Percentiles rank a stretch among this genome's conserved stretches.
These are phyloP conservation scores for Carallia brachiata DNA, from an alignment of 345 rosid species.

Conservation along the genomic window DNA sequence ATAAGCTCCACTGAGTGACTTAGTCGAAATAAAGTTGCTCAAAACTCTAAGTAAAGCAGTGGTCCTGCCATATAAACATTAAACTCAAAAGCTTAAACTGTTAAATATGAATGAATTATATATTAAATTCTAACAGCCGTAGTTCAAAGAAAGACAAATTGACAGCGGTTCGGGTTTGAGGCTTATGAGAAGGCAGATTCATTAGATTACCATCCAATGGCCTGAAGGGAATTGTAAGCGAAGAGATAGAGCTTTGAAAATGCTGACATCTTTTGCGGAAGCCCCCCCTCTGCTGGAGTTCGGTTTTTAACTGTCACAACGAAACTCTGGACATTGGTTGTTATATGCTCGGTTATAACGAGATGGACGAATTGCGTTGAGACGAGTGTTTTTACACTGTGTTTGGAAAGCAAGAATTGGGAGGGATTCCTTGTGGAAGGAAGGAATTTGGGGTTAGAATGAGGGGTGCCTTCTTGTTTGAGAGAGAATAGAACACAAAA, in stretches of 20 bases:
- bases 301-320: too few species aligned
- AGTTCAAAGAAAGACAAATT: neutral
- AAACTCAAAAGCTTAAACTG: neutral
- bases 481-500: too few species aligned
- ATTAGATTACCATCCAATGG: conserved; percentile 50
- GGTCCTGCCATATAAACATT: conserved; percentile 37
- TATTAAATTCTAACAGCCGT: too few species aligned
- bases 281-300: too few species aligned
- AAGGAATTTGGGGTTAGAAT: too few species aligned
- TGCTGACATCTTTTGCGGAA: conserved; percentile 19
- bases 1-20: conserved; percentile 50
- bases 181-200: neutral
- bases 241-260: conserved; percentile 55
- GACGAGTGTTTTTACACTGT: too few species aligned
- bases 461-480: too few species aligned
- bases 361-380: too few species aligned
- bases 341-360: too few species aligned
- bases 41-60: conserved; percentile 44
- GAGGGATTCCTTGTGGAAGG: too few species aligned
- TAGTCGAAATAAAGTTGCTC: conserved; percentile 28
- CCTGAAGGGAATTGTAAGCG: conserved; percentile 72
- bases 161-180: neutral
- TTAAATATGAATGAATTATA: neutral
- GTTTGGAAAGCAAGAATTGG: too few species aligned
- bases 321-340: too few species aligned